phyloP scores from a whole-genome alignment of 2,329 filamentous ascomycete species.

The Ophiostoma triangulosporum region DNA sequence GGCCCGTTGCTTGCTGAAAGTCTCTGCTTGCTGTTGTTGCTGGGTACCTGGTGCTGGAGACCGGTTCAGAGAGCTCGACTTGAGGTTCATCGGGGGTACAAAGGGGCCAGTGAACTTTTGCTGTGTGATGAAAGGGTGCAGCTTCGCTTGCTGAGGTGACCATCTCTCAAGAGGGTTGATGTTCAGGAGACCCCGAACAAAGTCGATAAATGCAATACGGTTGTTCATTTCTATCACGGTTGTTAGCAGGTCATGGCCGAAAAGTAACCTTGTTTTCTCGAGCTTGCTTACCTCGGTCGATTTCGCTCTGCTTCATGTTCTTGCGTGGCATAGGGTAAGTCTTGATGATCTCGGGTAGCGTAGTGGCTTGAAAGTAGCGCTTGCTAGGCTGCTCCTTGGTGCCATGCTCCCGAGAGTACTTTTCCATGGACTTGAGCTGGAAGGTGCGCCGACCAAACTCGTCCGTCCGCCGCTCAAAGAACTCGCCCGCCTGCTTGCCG shows the following conservation, averaged over 20 bases:
- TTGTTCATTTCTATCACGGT: constrained; percentile 80
- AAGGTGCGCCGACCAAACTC: constrained; percentile 88
- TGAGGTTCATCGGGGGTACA: constrained; percentile 92
- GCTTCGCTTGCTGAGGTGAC: constrained; percentile 93
- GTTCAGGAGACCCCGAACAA: constrained; percentile 81
- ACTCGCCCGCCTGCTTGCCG: constrained; percentile 93
- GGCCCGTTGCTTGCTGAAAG: constrained; percentile 79
- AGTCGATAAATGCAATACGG: constrained; percentile 92
- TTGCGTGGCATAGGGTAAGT: constrained; percentile 97
- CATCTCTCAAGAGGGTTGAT: constrained; percentile 94
- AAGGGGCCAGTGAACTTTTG: constrained; percentile 95
- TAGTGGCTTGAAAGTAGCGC: constrained; percentile 95
- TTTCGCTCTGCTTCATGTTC: constrained; percentile 96
- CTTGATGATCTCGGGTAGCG: constrained; percentile 91
- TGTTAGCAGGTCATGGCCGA: background rate
- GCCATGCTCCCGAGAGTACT: constrained; percentile 88
- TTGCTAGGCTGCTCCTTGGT: constrained; percentile 99
- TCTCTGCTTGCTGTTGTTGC: constrained; percentile 90
- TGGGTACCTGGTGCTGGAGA: constrained; percentile 88
- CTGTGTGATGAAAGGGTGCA: constrained; percentile 97
- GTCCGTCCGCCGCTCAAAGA: constrained; percentile 85
- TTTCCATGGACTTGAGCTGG: constrained; percentile 91
- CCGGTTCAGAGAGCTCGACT: constrained; percentile 70
- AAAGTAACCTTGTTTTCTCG: background rate
- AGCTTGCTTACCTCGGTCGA: constrained; percentile 69